Percentiles rank a stretch among this genome's conserved stretches.
Evolutionary conservation across 2,329 filamentous ascomycete species (phyloP).

Genomic region (Clarireedia sp.): DNA sequence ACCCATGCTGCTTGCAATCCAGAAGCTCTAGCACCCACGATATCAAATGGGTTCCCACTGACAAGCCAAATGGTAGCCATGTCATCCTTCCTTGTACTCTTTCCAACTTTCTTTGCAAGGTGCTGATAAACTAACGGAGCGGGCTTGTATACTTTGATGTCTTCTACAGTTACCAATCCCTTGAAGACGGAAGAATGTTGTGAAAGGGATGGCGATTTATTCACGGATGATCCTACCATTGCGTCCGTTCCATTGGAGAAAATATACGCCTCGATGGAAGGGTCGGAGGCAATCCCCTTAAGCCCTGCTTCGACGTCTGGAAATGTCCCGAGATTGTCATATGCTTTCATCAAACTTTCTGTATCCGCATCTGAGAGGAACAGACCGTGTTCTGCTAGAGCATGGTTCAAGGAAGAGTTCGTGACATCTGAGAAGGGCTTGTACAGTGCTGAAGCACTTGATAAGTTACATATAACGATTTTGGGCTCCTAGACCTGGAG

Average conservation of each 20-base stretch:
- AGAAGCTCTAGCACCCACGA: slow-evolving; percentile 52
- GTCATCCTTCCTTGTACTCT: slow-evolving; percentile 28
- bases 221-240: slow-evolving; percentile 56
- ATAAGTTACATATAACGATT: not conserved
- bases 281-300: slow-evolving; percentile 34
- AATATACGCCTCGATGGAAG: slow-evolving; percentile 41
- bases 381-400: slow-evolving; percentile 49
- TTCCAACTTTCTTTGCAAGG: slow-evolving; percentile 22
- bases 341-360: slow-evolving; percentile 50
- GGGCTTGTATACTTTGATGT: slow-evolving; percentile 56
- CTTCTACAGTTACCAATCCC: slow-evolving; percentile 54
- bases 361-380: slow-evolving; percentile 38
- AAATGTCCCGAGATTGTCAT: slow-evolving; percentile 57
- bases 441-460: slow-evolving; percentile 43
- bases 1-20: slow-evolving; percentile 62
- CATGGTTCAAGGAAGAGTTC: slow-evolving; percentile 52
- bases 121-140: slow-evolving; percentile 53
- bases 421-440: slow-evolving; percentile 57
- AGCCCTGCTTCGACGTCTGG: slow-evolving; percentile 53
- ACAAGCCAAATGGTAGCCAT: slow-evolving; percentile 57
- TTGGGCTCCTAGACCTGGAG: not conserved
- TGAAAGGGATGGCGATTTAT: slow-evolving; percentile 46
- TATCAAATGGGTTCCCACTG: slow-evolving; percentile 66
- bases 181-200: slow-evolving; percentile 40
- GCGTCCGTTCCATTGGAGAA: slow-evolving; percentile 62